Percentiles rank a stretch among this genome's conserved stretches.
phyloP scores from a whole-genome alignment of 768 basidiomycete species.

The Tylopilus sp. region DNA sequence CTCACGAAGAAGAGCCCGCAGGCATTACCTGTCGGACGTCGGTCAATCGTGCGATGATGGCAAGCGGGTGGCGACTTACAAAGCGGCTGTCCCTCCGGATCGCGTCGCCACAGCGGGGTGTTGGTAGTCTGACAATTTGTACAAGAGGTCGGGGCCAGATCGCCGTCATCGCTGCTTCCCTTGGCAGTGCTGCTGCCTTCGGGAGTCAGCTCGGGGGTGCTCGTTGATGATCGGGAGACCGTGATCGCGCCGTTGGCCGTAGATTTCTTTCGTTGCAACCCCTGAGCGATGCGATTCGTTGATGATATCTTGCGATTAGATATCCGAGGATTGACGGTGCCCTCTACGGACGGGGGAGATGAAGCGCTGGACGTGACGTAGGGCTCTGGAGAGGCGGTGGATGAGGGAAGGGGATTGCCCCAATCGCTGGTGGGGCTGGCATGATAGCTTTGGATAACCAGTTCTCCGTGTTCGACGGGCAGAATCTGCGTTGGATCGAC shows the following conservation, averaged over 20 bases:
- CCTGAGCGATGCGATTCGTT: slow-evolving; percentile 58
- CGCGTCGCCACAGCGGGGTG: slow-evolving; percentile 89
- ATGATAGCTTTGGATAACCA: slow-evolving; percentile 52
- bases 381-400: slow-evolving; percentile 73
- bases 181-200: slow-evolving; percentile 34
- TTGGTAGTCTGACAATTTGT: slow-evolving; percentile 96
- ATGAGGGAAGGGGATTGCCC: slow-evolving; percentile 68
- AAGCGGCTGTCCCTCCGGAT: slow-evolving; percentile 89
- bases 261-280: slow-evolving; percentile 52
- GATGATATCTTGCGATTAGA: slow-evolving; percentile 60
- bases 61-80: slow-evolving; percentile 48
- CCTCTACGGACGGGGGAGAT: slow-evolving; percentile 67
- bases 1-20: slow-evolving; percentile 91
- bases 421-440: slow-evolving; percentile 83
- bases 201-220: slow-evolving; percentile 58
- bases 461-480: slow-evolving; percentile 40
- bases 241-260: slow-evolving; percentile 23
- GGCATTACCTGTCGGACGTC: slow-evolving; percentile 60
- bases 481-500: slow-evolving; percentile 92
- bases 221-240: slow-evolving; percentile 51
- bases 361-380: slow-evolving; percentile 67
- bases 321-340: slow-evolving; percentile 30
- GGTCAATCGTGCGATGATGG: slow-evolving; percentile 16
- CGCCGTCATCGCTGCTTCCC: slow-evolving; percentile 59
- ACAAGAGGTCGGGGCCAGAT: slow-evolving; percentile 76